phyloP scores from a whole-genome alignment of 805 yeast species.

The Kuraishia borneana region DNA sequence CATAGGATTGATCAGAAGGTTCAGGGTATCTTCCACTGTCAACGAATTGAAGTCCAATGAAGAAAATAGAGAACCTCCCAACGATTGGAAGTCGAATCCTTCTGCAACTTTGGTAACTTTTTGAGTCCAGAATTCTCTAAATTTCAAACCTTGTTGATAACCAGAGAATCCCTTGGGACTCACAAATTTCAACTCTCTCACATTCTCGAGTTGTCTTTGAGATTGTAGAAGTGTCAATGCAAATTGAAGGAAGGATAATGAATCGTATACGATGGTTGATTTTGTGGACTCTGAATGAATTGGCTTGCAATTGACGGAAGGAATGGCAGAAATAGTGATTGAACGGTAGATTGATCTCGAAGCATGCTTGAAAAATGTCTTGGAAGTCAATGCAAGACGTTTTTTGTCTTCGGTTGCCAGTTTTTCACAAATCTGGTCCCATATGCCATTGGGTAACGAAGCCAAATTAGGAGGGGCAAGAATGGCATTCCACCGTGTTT shows the following conservation, averaged over 20 bases:
- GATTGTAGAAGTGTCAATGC: neutral
- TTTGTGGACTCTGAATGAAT: neutral
- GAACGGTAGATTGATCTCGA: neutral
- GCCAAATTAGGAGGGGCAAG: neutral
- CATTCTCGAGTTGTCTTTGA: neutral
- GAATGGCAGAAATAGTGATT: neutral
- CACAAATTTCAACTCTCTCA: neutral
- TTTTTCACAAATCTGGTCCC: neutral
- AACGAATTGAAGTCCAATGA: neutral
- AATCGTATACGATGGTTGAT: neutral
- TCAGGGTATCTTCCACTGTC: neutral
- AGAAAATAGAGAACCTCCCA: neutral
- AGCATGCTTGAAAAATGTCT: neutral
- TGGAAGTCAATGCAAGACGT: neutral
- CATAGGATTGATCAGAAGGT: neutral
- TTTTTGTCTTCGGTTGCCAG: neutral
- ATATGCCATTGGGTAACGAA: neutral
- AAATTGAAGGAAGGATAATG: neutral
- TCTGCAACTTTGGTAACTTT: neutral
- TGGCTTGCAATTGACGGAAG: neutral
- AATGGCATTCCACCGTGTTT: neutral
- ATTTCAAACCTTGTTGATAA: neutral
- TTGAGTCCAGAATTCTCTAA: neutral
- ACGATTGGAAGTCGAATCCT: neutral
- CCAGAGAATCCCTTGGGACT: neutral